Evolutionary conservation across 129 eudicot genomes (phyloP), one percentile per base, ranked within the genome.

Genomic region (Daucus carota): DNA sequence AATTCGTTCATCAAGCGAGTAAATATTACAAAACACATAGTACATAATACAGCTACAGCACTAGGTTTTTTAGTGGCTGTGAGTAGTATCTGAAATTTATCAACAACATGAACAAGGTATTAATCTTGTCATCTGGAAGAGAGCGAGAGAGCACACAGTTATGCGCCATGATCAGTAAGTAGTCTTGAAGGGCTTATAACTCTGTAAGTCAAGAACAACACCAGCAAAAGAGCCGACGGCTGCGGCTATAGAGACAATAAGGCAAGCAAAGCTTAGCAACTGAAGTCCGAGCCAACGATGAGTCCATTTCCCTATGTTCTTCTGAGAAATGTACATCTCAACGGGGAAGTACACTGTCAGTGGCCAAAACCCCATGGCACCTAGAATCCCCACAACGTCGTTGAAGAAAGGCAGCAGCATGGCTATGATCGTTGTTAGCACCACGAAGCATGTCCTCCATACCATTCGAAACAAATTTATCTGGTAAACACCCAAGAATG

Each of bases 291-390:
- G 2, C 93, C 93, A 88, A n/a, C 72, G 78, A 24, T 59, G 74
- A 20, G 80, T 83, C 93, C 97, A 84, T 57, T 47, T 68, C n/a
- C 68, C 77, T 41, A 90, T 83, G 79, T 86, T 88, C 81, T 86
- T 86, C 62, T 86, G 88, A 44, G 87, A 48, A 70, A 91, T 83
- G 81, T 88, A 91, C 97, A 91, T 91, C 60, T 88, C 86, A 10
- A 90, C 60, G 13, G 96, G 92, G 83, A 90, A 90, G 79, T 85
- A 87, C 24, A 90, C 88, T 1, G 94, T 86, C 67, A 91, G 44
- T 3, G 97, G 93, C 91, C 93, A 91, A 70, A 86, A 88, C 68
- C 88, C 93, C 38, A 88, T 36, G 43, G 97, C 97, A 65, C 97
- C 97, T 3, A 88, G 84, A 16, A 91, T 69, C 33, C 90, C 97